Evolutionary conservation across 2,329 filamentous ascomycete species (phyloP).

Genomic region (Sodiomyces alkalinus): DNA sequence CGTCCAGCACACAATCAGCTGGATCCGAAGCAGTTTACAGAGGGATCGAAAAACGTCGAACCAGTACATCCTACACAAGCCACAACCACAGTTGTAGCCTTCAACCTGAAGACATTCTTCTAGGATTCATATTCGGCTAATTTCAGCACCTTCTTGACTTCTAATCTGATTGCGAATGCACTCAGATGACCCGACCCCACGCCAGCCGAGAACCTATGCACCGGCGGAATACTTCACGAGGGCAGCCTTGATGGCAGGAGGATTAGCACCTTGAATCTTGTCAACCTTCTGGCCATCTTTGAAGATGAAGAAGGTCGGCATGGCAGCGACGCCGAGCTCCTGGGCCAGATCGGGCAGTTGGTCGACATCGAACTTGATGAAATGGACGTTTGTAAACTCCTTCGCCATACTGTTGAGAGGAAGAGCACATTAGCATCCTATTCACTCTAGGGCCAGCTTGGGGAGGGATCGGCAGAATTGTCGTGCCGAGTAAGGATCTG

Average conservation of each 20-base stretch:
- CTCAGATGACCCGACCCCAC: no score
- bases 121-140: no score
- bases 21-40: no score
- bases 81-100: no score
- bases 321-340: slow-evolving; percentile 70
- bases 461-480: no score
- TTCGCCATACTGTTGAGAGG: slow-evolving; percentile 37
- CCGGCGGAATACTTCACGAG: slow-evolving; percentile 12
- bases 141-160: no score
- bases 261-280: slow-evolving; percentile 71
- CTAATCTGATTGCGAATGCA: no score
- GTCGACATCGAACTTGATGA: slow-evolving; percentile 89
- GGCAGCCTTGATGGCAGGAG: slow-evolving; percentile 42
- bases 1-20: no score
- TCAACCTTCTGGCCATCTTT: slow-evolving; percentile 58
- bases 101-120: no score
- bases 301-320: slow-evolving; percentile 86
- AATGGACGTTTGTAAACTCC: slow-evolving; percentile 44
- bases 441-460: background rate
- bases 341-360: slow-evolving; percentile 58
- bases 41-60: no score
- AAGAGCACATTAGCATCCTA: background rate
- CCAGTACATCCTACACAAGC: no score
- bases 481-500: no score
- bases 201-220: slow-evolving; percentile 1